These are phyloP conservation scores for Yarrowia sp. DNA, from an alignment of 805 yeast species.

Conservation along the genomic window DNA sequence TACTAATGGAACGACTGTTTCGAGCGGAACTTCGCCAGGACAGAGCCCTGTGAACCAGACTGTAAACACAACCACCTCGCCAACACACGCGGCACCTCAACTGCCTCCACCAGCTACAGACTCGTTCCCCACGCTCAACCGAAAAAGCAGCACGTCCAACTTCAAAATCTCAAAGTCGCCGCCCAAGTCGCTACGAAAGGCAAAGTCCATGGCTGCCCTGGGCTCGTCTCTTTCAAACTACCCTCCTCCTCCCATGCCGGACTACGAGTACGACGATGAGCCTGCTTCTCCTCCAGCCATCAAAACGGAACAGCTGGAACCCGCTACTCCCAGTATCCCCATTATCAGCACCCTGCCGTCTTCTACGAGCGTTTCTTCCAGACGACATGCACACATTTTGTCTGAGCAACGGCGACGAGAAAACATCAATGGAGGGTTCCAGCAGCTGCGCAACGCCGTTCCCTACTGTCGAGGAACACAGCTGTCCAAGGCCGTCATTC, in stretches of 20 bases:
- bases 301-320: conserved; percentile 22
- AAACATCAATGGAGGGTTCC: conserved; percentile 47
- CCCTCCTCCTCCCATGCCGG: conserved; percentile 14
- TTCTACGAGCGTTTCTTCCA: conserved; percentile 30
- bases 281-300: conserved; percentile 7
- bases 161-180: conserved; percentile 18
- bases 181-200: conserved; percentile 22
- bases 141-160: neutral
- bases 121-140: conserved; percentile 5
- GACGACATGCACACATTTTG: conserved; percentile 44
- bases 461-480: conserved; percentile 44
- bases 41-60: neutral
- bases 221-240: neutral
- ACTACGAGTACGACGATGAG: conserved; percentile 1
- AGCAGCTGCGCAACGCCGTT: conserved; percentile 40
- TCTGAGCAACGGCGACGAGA: conserved; percentile 49
- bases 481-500: conserved; percentile 47
- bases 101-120: neutral
- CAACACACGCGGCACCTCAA: neutral
- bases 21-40: neutral
- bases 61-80: neutral
- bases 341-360: conserved; percentile 31
- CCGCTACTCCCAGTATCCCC: conserved; percentile 27
- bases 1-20: neutral
- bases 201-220: conserved; percentile 14